phyloP scores from a whole-genome alignment of 228 moss, liverwort and hornwort genomes.

The Sphagnum magellanicum region DNA sequence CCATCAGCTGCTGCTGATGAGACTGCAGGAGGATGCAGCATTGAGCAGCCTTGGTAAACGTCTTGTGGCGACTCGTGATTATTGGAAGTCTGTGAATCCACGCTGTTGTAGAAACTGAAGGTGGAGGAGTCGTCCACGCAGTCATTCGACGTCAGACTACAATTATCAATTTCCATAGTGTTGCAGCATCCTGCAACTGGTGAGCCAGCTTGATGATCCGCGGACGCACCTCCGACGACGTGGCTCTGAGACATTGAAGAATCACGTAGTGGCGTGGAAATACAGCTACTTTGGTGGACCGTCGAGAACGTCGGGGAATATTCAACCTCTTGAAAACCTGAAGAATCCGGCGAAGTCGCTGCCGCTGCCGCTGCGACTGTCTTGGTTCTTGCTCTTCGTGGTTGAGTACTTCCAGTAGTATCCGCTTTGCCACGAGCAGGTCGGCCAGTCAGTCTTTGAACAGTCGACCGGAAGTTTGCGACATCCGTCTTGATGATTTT shows the following conservation, averaged over 20 bases:
- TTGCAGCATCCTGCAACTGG: slow-evolving; percentile 20
- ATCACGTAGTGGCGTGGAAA: too few relatives aligned
- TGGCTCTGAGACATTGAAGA: too few relatives aligned
- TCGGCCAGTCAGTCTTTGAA: slow-evolving; percentile 71
- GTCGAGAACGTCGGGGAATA: slow-evolving; percentile 6
- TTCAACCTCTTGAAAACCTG: neutral
- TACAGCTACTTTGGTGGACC: slow-evolving; percentile 20
- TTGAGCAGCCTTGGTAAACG: slow-evolving; percentile 1
- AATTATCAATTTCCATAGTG: slow-evolving; percentile 17
- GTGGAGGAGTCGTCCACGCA: neutral
- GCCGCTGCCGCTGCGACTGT: slow-evolving; percentile 2
- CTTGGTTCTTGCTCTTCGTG: slow-evolving; percentile 12
- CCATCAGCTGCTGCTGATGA: neutral
- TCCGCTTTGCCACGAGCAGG: slow-evolving; percentile 14
- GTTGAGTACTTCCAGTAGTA: neutral
- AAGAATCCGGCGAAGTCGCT: neutral
- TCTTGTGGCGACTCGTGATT: neutral
- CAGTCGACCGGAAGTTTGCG: slow-evolving; percentile 69
- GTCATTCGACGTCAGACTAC: too few relatives aligned
- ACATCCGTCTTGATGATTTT: slow-evolving; percentile 85
- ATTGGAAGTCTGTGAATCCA: slow-evolving; percentile 1
- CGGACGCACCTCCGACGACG: too few relatives aligned
- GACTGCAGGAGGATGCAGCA: neutral
- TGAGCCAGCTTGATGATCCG: slow-evolving; percentile 9
- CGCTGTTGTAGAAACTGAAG: slow-evolving; percentile 13